A percentile compares a stretch with the other conserved stretches of the same genome.
Evolutionary conservation across 257 asterid genomes (phyloP).

Genomic region (Primulina huaijiensis): DNA sequence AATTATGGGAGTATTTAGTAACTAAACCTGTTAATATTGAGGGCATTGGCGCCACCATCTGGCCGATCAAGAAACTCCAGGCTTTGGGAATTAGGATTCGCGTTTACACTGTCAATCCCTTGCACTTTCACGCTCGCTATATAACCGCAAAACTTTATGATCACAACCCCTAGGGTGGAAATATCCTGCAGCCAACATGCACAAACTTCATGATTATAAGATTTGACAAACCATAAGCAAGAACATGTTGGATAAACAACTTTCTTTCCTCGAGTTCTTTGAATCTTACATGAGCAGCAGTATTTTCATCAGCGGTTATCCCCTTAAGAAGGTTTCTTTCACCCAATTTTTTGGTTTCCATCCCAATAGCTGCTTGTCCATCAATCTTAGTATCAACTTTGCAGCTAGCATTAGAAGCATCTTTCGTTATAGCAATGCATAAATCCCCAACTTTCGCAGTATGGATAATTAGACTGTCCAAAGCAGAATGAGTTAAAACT

Average conservation of each 20-base stretch:
- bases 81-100: constrained; percentile 46
- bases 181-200: constrained; percentile 58
- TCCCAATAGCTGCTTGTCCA: constrained; percentile 70
- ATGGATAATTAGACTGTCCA: constrained; percentile 33
- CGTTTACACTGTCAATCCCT: constrained; percentile 48
- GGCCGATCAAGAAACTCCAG: constrained; percentile 78
- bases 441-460: constrained; percentile 77
- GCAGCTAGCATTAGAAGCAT: constrained; percentile 75
- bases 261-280: not conserved
- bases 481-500: constrained; percentile 44
- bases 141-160: constrained; percentile 73
- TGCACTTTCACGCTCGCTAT: constrained; percentile 76
- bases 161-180: constrained; percentile 80
- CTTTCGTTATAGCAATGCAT: constrained; percentile 67
- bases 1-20: constrained; percentile 1
- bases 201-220: constrained; percentile 16
- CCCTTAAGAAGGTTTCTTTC: constrained; percentile 95
- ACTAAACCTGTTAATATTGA: constrained; percentile 79
- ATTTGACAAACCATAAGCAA: constrained; percentile 18
- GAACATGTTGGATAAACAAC: constrained; percentile 20
- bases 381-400: constrained; percentile 90
- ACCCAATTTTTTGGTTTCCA: constrained; percentile 53
- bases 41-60: constrained; percentile 98
- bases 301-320: constrained; percentile 91
- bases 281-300: constrained; percentile 83